Evolutionary conservation across 1,284 basidiomycete genomes (phyloP).

Genomic region (Malassezia globosa): DNA sequence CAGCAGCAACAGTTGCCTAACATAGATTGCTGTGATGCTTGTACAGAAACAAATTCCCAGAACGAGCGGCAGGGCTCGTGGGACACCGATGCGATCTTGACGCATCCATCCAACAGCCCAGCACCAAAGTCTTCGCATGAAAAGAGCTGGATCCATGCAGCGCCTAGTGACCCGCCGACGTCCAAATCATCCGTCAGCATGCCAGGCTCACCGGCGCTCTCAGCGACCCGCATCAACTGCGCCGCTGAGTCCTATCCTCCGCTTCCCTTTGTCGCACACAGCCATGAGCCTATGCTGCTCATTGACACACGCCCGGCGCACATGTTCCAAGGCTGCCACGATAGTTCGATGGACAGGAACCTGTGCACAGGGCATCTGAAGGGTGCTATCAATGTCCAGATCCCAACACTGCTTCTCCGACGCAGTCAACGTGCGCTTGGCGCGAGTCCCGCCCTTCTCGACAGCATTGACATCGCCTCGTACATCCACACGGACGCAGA

Average conservation of each 20-base stretch:
- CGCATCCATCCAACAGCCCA: too few relatives aligned
- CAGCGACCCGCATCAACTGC: not conserved
- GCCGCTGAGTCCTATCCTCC: not conserved
- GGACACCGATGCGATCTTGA: too few relatives aligned
- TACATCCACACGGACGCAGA: conserved; percentile 6
- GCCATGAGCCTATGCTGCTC: conserved; percentile 4
- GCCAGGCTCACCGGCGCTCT: not conserved
- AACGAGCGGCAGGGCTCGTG: too few relatives aligned
- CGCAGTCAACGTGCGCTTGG: conserved; percentile 9
- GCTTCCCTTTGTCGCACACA: not conserved
- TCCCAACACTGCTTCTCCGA: conserved; percentile 13
- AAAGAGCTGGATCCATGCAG: too few relatives aligned
- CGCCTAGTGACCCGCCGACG: too few relatives aligned
- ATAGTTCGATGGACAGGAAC: not conserved
- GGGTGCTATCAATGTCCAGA: conserved; percentile 13
- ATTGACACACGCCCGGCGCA: conserved; percentile 15
- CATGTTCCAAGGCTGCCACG: not conserved
- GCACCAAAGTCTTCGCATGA: too few relatives aligned
- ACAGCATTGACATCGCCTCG: conserved; percentile 2
- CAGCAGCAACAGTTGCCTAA: too few relatives aligned
- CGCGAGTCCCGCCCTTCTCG: conserved; percentile 1
- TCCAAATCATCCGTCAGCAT: too few relatives aligned
- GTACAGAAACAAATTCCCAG: too few relatives aligned
- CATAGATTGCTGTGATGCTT: too few relatives aligned
- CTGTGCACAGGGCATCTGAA: conserved; percentile 3